phyloP scores from a whole-genome alignment of 2,329 filamentous ascomycete genomes.

The Dactylellina drechsleri region DNA sequence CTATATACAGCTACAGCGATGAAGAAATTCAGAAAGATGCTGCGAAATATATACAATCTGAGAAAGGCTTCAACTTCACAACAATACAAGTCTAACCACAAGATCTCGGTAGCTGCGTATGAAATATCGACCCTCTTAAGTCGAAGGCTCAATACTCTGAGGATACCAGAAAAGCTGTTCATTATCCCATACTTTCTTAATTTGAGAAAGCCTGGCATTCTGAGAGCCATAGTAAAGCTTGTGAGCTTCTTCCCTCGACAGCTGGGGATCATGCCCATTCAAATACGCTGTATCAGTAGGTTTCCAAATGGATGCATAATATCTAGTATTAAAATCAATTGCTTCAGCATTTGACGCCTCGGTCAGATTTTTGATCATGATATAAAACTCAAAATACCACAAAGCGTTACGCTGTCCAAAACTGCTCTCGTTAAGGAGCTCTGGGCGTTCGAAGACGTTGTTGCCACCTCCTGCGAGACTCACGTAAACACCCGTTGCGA shows the following conservation, averaged over 20 bases:
- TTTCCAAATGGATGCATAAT: slow-evolving; percentile 1
- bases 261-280: slow-evolving; percentile 25
- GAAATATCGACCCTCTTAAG: no score
- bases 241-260: slow-evolving; percentile 14
- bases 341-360: slow-evolving; percentile 10
- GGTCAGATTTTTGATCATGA: slow-evolving; percentile 17
- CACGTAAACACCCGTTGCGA: no score
- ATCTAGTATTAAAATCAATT: slow-evolving; percentile 8
- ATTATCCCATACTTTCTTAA: slow-evolving; percentile 23
- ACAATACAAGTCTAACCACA: no score
- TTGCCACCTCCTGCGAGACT: not conserved
- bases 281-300: slow-evolving; percentile 26
- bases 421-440: slow-evolving; percentile 35
- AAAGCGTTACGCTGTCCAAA: slow-evolving; percentile 53
- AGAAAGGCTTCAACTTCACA: no score
- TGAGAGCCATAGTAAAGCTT: slow-evolving; percentile 17
- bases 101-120: no score
- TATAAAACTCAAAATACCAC: slow-evolving; percentile 53
- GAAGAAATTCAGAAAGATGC: no score
- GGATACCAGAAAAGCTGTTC: slow-evolving; percentile 33
- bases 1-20: no score
- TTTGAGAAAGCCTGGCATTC: not conserved
- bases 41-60: no score
- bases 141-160: slow-evolving; percentile 26
- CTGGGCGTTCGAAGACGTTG: slow-evolving; percentile 30